phyloP scores from a whole-genome alignment of 495 filamentous ascomycete species.

The Penicillium canariense region DNA sequence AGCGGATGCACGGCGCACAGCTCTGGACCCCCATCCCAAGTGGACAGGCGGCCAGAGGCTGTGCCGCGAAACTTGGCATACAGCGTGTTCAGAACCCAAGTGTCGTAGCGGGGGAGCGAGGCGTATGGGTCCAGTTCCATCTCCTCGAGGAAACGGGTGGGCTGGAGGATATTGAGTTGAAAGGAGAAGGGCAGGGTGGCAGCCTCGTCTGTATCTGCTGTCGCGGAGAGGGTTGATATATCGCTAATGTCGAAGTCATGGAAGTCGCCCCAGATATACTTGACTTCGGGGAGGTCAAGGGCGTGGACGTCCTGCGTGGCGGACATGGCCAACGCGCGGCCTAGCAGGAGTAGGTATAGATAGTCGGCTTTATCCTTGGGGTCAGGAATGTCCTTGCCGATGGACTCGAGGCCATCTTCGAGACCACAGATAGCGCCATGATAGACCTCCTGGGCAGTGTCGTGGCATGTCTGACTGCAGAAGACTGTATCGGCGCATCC shows the following conservation, averaged over 20 bases:
- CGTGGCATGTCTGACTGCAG: constrained; percentile 72
- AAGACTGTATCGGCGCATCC: constrained; percentile 83
- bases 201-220: constrained; percentile 2
- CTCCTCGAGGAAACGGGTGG: constrained; percentile 81
- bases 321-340: constrained; percentile 80
- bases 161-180: constrained; percentile 74
- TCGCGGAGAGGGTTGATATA: neutral
- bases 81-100: constrained; percentile 93
- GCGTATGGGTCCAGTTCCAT: constrained; percentile 87
- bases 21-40: constrained; percentile 70
- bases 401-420: constrained; percentile 67
- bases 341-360: constrained; percentile 75
- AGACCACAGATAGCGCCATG: constrained; percentile 84
- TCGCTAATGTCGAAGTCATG: constrained; percentile 29
- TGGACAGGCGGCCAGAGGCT: constrained; percentile 76
- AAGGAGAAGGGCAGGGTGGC: constrained; percentile 80
- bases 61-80: constrained; percentile 93
- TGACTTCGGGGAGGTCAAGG: constrained; percentile 76
- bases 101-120: constrained; percentile 61
- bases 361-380: constrained; percentile 68
- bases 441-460: constrained; percentile 69
- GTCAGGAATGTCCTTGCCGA: constrained; percentile 72
- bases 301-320: constrained; percentile 79
- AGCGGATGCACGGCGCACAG: constrained; percentile 74
- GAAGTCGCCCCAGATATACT: constrained; percentile 95